A percentile compares a stretch with the other conserved stretches of the same genome.
phyloP scores from a whole-genome alignment of 768 basidiomycete species.

The Coprinellus micaceus region DNA sequence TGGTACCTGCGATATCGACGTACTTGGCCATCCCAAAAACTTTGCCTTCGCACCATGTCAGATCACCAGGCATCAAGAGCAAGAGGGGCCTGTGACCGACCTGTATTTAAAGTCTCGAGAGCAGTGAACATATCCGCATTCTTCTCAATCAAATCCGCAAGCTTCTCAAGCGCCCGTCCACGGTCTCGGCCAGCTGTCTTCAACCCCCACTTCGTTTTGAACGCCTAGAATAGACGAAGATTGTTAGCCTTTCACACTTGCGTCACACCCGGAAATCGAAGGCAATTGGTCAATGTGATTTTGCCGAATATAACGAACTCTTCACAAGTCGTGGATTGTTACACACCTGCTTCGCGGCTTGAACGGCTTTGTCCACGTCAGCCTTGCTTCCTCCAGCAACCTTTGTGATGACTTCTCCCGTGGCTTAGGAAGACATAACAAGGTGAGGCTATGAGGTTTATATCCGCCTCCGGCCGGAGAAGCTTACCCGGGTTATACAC shows the following conservation, averaged over 20 bases:
- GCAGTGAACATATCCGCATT: constrained; percentile 66
- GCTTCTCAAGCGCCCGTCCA: constrained; percentile 53
- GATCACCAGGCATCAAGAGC: too few species aligned
- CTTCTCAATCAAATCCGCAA: constrained; percentile 62
- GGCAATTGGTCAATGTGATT: too few species aligned
- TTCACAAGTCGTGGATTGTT: not conserved
- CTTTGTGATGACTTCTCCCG: constrained; percentile 55
- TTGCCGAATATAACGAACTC: too few species aligned
- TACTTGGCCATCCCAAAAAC: constrained; percentile 45
- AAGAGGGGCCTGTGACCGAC: too few species aligned
- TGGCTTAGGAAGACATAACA: constrained; percentile 37
- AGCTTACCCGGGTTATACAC: not conserved
- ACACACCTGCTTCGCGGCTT: constrained; percentile 54
- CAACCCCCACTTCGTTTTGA: constrained; percentile 66
- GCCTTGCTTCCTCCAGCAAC: constrained; percentile 57
- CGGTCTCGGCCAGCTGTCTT: constrained; percentile 51
- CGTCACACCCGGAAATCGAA: too few species aligned
- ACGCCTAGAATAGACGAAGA: constrained; percentile 21
- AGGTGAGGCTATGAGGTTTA: too few species aligned
- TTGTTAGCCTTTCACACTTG: too few species aligned
- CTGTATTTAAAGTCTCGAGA: constrained; percentile 69
- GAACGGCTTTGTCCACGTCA: constrained; percentile 77
- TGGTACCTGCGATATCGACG: constrained; percentile 45
- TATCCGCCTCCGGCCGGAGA: too few species aligned
- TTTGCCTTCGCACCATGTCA: constrained; percentile 41